A percentile compares a stretch with the other conserved stretches of the same genome.
Evolutionary conservation across 148 eudicot species (phyloP).

Genomic region (Drosera capensis): DNA sequence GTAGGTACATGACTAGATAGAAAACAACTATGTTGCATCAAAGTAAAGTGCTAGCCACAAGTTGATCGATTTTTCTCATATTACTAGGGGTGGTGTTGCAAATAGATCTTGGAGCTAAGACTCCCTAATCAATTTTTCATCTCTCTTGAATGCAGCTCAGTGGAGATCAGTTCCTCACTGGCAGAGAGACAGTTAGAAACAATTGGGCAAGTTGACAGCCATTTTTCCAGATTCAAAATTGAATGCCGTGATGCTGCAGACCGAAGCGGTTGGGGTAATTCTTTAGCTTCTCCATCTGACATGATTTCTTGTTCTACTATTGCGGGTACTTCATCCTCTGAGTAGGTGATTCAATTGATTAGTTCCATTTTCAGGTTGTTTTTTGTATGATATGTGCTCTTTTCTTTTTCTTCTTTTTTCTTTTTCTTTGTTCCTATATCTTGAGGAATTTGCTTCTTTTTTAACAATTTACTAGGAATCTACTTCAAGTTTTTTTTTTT

Average conservation of each 20-base stretch:
- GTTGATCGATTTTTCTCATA: no score
- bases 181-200: constrained; percentile 76
- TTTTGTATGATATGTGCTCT: constrained; percentile 6
- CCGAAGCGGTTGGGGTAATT: constrained; percentile 77
- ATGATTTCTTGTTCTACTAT: background rate
- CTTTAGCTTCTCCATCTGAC: constrained; percentile 1
- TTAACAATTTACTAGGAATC: background rate
- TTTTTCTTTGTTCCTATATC: background rate
- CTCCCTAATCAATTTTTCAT: background rate
- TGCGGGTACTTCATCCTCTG: background rate
- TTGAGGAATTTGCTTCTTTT: background rate
- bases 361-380: no score
- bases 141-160: constrained; percentile 55
- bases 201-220: constrained; percentile 78
- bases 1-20: constrained; percentile 31
- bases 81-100: no score
- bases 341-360: no score
- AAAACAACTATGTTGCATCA: background rate
- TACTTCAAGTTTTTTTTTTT: no score
- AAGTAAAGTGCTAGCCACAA: background rate
- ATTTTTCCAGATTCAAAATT: constrained; percentile 60
- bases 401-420: constrained; percentile 3
- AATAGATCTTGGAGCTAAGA: no score
- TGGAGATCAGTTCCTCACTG: constrained; percentile 80
- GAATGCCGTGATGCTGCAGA: constrained; percentile 96